Conservation (phyloP, 441 rosid species). For the Adansonia madagascariensis region DNA sequence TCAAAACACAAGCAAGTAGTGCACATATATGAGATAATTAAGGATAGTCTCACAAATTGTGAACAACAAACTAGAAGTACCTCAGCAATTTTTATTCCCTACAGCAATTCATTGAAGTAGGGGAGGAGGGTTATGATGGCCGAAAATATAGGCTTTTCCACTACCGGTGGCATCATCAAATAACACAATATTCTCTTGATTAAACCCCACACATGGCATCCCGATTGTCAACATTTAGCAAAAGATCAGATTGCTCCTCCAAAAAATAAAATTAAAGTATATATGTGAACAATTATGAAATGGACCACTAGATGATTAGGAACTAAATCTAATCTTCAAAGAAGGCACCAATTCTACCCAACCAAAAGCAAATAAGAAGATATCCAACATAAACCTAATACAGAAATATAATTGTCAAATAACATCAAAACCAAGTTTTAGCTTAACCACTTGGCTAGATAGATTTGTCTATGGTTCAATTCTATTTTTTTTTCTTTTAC, state of each 20-base stretch:
- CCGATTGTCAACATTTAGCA: conserved; percentile 92
- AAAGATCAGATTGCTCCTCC: conserved; percentile 96
- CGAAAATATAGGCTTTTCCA: conserved; percentile 54
- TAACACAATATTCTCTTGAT: conserved; percentile 95
- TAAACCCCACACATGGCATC: conserved; percentile 96
- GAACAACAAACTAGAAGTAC: neutral
- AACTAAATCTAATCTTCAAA: neutral
- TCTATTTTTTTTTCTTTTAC: too few relatives aligned
- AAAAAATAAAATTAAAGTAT: conserved; percentile 30
- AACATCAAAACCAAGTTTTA: too few relatives aligned
- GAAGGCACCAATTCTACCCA: conserved; percentile 42
- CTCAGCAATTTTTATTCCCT: neutral
- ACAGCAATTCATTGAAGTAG: neutral
- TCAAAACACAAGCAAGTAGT: conserved; percentile 5
- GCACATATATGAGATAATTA: neutral
- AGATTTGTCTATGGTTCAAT: too few relatives aligned
- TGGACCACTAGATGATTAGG: conserved; percentile 20
- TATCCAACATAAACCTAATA: too few relatives aligned
- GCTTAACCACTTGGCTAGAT: too few relatives aligned
- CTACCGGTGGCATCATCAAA: conserved; percentile 96
- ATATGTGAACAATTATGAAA: conserved; percentile 6
- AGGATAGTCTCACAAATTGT: neutral
- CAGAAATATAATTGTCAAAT: too few relatives aligned
- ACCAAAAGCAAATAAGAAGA: too few relatives aligned
- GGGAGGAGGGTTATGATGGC: neutral